Percentiles rank a stretch among this genome's conserved stretches.
These are phyloP conservation scores for Trypanosoma lewisi DNA, from an alignment of 208 protist species.

Conservation along the genomic window DNA sequence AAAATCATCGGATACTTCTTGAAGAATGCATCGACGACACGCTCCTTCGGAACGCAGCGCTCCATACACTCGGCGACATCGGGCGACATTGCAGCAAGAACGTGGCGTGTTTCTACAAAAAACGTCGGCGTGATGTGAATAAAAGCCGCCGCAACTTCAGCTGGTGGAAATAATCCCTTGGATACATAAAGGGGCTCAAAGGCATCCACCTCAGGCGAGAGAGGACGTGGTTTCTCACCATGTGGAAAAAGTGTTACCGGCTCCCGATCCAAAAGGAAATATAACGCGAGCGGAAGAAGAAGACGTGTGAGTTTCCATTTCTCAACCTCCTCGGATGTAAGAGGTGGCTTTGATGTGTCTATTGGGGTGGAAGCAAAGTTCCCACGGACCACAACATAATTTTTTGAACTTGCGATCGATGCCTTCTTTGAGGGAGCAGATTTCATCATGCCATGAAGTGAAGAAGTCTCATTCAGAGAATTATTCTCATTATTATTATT, in stretches of 20 bases:
- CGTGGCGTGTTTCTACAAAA: constrained; percentile 62
- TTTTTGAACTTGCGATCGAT: neutral
- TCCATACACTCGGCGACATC: constrained; percentile 42
- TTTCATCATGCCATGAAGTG: neutral
- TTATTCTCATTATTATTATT: neutral
- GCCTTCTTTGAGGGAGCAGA: neutral
- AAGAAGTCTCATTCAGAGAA: neutral
- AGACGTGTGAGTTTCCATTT: constrained; percentile 54
- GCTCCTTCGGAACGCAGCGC: constrained; percentile 9
- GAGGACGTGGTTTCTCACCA: constrained; percentile 23
- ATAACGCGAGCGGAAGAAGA: constrained; percentile 18
- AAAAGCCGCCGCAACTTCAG: constrained; percentile 74
- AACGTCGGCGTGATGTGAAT: constrained; percentile 72
- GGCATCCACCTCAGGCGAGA: constrained; percentile 55
- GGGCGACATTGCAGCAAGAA: constrained; percentile 43
- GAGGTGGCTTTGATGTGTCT: constrained; percentile 32
- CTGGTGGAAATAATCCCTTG: constrained; percentile 65
- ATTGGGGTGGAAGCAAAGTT: constrained; percentile 12
- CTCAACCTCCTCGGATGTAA: constrained; percentile 52
- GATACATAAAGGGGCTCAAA: constrained; percentile 58
- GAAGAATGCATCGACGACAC: constrained; percentile 35
- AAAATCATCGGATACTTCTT: constrained; percentile 83
- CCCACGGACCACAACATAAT: constrained; percentile 21
- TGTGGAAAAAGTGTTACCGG: constrained; percentile 37
- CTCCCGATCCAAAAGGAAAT: constrained; percentile 38